A percentile compares a stretch with the other conserved stretches of the same genome.
Conservation (phyloP, 75 land plant genomes). For the Larix kaempferi region DNA sequence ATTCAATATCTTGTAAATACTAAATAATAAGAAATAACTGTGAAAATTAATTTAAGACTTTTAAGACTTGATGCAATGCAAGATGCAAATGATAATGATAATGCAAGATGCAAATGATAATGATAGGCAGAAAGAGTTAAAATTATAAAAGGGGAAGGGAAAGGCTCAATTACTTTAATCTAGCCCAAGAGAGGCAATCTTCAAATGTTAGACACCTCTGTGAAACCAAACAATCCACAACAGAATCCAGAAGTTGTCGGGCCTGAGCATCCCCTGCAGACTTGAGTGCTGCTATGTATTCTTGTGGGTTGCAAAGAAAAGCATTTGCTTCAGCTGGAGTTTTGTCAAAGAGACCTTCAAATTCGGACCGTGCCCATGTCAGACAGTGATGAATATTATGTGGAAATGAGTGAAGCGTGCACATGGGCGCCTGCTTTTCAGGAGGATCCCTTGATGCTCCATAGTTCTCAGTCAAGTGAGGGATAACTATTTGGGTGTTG, state of each 20-base stretch:
- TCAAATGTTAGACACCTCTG: conserved; percentile 68
- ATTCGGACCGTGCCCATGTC: conserved; percentile 92
- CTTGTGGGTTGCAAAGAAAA: conserved; percentile 49
- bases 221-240: conserved; percentile 71
- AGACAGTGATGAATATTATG: conserved; percentile 87
- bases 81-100: too few relatives aligned
- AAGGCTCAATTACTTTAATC: conserved; percentile 36
- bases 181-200: conserved; percentile 81
- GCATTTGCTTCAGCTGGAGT: conserved; percentile 77
- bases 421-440: conserved; percentile 95
- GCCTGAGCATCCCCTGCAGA: conserved; percentile 85
- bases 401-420: conserved; percentile 89
- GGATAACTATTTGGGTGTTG: conserved; percentile 94
- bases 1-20: neutral
- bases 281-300: conserved; percentile 48
- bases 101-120: neutral
- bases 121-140: too few relatives aligned
- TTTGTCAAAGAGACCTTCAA: conserved; percentile 85
- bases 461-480: conserved; percentile 84
- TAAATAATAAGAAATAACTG: neutral
- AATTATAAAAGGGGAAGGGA: neutral
- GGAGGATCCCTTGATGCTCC: conserved; percentile 96
- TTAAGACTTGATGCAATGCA: neutral
- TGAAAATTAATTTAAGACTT: neutral
- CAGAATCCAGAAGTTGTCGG: conserved; percentile 66